phyloP scores from a whole-genome alignment of 495 filamentous ascomycete genomes.

The Hyaloscypha variabilis region DNA sequence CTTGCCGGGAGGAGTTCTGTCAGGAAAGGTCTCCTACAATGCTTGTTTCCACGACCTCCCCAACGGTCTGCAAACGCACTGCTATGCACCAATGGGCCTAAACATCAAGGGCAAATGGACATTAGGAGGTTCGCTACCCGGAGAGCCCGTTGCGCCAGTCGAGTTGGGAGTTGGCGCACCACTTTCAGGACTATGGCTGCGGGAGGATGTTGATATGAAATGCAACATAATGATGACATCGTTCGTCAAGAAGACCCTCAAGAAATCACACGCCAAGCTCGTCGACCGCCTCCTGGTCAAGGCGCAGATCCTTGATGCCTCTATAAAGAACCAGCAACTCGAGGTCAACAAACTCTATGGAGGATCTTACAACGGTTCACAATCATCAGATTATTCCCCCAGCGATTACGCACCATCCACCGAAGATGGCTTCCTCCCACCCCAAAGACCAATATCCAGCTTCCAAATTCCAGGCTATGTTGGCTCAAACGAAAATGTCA shows the following conservation, averaged over 20 bases:
- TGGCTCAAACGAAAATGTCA: background rate
- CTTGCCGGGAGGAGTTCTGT: constrained; percentile 65
- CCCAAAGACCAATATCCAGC: background rate
- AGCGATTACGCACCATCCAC: constrained; percentile 10
- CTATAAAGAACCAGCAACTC: constrained; percentile 7
- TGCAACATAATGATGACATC: constrained; percentile 72
- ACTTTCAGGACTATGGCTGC: constrained; percentile 66
- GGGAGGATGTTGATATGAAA: constrained; percentile 76
- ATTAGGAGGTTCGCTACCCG: constrained; percentile 61
- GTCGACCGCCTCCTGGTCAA: constrained; percentile 68
- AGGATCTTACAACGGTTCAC: background rate
- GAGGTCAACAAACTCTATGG: background rate
- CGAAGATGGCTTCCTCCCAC: background rate
- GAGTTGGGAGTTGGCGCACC: constrained; percentile 66
- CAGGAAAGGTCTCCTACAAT: constrained; percentile 70
- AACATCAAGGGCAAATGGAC: constrained; percentile 74
- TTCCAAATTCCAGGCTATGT: background rate
- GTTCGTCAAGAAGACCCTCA: constrained; percentile 77
- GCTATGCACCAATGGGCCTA: constrained; percentile 67
- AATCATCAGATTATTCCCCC: constrained; percentile 2
- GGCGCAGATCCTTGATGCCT: constrained; percentile 39
- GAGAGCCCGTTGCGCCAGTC: constrained; percentile 57
- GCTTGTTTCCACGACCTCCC: constrained; percentile 72
- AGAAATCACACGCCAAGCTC: constrained; percentile 66
- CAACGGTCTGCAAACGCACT: constrained; percentile 73